A percentile compares a stretch with the other conserved stretches of the same genome.
Evolutionary conservation across 2,329 filamentous ascomycete species (phyloP).

Genomic region (Sclerotinia glacialis): DNA sequence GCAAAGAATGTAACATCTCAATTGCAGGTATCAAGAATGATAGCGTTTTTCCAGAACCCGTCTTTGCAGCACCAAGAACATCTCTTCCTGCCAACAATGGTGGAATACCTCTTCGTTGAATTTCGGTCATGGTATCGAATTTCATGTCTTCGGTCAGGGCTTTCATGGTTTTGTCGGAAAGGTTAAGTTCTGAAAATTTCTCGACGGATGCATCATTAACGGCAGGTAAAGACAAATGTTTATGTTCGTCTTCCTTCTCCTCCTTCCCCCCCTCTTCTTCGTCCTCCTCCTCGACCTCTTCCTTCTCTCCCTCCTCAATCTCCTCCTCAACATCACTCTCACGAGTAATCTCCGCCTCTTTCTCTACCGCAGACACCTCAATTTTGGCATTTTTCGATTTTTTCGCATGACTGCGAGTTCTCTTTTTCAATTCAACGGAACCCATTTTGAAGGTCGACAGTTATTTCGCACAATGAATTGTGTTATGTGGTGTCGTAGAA

Average conservation of each 20-base stretch:
- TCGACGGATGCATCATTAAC: constrained; percentile 26
- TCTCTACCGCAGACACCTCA: constrained; percentile 18
- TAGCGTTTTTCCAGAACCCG: constrained; percentile 91
- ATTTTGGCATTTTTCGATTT: constrained; percentile 16
- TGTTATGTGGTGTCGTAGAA: background rate
- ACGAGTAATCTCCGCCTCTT: constrained; percentile 43
- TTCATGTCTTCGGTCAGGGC: constrained; percentile 82
- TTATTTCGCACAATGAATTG: background rate
- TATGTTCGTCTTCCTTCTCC: constrained; percentile 28
- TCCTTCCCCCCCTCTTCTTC: constrained; percentile 29
- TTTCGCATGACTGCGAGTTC: constrained; percentile 40
- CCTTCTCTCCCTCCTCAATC: constrained; percentile 33
- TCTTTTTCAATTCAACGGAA: constrained; percentile 37
- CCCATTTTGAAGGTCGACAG: constrained; percentile 30
- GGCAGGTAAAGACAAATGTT: constrained; percentile 28
- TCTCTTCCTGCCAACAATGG: constrained; percentile 86
- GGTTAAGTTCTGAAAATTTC: constrained; percentile 59
- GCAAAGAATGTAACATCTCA: constrained; percentile 84
- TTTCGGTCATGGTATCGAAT: constrained; percentile 93
- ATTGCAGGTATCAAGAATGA: constrained; percentile 92
- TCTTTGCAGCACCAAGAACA: constrained; percentile 93
- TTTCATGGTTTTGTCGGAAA: constrained; percentile 85
- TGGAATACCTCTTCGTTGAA: constrained; percentile 83
- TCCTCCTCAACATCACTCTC: constrained; percentile 35
- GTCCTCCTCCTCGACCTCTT: constrained; percentile 30